Evolutionary conservation across 2,329 filamentous ascomycete species (phyloP).

Genomic region (Bertia moriformis): DNA sequence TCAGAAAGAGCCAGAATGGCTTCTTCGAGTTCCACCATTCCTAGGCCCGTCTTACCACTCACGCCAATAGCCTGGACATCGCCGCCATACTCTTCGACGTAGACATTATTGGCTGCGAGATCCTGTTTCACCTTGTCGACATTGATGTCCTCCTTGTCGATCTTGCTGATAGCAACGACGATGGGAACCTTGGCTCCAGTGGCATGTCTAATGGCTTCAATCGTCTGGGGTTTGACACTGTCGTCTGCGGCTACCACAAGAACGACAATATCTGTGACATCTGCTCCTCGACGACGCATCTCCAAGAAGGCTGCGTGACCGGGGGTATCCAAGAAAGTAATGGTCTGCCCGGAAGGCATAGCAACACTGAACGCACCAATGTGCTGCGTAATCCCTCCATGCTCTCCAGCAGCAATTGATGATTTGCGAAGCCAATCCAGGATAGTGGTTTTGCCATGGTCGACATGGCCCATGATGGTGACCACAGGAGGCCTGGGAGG

Average conservation of each 20-base stretch:
- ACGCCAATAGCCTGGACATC: slow-evolving; percentile 86
- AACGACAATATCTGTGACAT: slow-evolving; percentile 92
- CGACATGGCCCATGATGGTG: slow-evolving; percentile 98
- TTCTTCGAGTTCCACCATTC: slow-evolving; percentile 86
- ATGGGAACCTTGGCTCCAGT: slow-evolving; percentile 77
- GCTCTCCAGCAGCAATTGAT: slow-evolving; percentile 77
- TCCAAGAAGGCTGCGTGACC: slow-evolving; percentile 89
- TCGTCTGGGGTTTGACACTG: slow-evolving; percentile 89
- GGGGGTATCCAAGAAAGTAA: slow-evolving; percentile 93
- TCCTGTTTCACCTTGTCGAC: slow-evolving; percentile 78
- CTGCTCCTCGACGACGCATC: slow-evolving; percentile 90
- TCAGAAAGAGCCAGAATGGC: slow-evolving; percentile 75
- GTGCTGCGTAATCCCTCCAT: slow-evolving; percentile 95
- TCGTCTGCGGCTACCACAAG: slow-evolving; percentile 93
- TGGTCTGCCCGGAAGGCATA: slow-evolving; percentile 72
- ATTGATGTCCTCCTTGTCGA: slow-evolving; percentile 74
- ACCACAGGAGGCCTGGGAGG: slow-evolving; percentile 78
- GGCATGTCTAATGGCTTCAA: slow-evolving; percentile 92
- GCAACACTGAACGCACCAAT: slow-evolving; percentile 93
- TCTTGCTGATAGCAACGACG: slow-evolving; percentile 94
- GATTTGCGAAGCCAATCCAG: slow-evolving; percentile 87
- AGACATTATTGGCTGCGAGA: slow-evolving; percentile 66
- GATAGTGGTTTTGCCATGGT: slow-evolving; percentile 95
- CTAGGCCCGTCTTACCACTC: slow-evolving; percentile 82
- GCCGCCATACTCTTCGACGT: slow-evolving; percentile 88